Base-by-base conservation (phyloP, 305 asterid genomes). In the Fraxinus sp. region DNA sequence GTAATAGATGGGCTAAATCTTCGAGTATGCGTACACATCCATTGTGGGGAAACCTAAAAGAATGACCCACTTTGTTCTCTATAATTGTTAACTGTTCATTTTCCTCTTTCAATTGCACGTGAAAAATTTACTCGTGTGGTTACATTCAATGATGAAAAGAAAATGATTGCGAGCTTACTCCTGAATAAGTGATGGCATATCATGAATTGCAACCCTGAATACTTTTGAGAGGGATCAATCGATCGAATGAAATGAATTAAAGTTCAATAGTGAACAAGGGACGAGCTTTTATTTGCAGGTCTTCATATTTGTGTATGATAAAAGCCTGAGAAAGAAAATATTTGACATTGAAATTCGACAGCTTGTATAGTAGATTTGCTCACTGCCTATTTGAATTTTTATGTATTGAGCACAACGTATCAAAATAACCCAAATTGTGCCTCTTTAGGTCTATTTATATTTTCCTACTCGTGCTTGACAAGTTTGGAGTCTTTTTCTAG, bases 41-140 rank as follows among this genome's bases (percentile, higher is more conserved):
- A 10, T 41, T 41, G 1, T 8, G n/a, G 49, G 49, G 49, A 41
- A 41, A 41, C 49, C 0, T 41, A 41, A 41, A 41, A 41, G 49
- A 41, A 37, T 62, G 76, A 81, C 79, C 85, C 26, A 82, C 79
- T 71, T n/a, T 82, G 81, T 78, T 62, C 80, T 80, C 35, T 52
- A 10, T 24, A 59, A 39, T 46, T 41, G 36, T 39, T 36, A 73
- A 16, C 68, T n/a, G 22, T 62, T 86, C 30, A 35, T n/a, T 74
- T 35, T 77, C 80, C 32, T 3, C 37, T 64, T 33, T 5, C 22
- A 64, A 79, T 59, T 62, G 82, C 24, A 36, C 8, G 28, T 59
- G 24, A 49, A 71, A 57, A 33, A 75, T 37, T 74, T 6, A 46
- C 24, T 20, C 5, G 33, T 68, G 78, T 11, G 79, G 83, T 35